Percentiles rank a stretch among this genome's conserved stretches.
These are phyloP conservation scores for Durio zibethinus DNA, from an alignment of 345 rosid genomes.

Conservation along the genomic window DNA sequence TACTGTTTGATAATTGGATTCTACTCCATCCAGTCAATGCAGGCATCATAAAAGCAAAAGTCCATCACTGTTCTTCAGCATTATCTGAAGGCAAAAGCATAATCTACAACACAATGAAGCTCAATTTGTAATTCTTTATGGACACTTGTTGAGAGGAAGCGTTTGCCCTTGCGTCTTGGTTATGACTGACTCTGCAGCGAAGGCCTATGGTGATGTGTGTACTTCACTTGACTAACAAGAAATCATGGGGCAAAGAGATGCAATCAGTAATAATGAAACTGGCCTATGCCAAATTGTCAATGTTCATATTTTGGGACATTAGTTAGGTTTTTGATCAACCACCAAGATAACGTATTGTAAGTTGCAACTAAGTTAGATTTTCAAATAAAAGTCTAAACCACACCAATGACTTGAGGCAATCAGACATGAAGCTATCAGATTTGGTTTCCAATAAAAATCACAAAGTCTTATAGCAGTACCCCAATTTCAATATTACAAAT, in stretches of 20 bases:
- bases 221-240: neutral
- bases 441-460: too few relatives aligned
- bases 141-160: neutral
- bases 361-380: too few relatives aligned
- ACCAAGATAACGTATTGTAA: neutral
- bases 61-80: neutral
- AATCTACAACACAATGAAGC: neutral
- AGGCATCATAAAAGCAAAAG: constrained; percentile 4
- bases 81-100: neutral
- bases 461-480: too few relatives aligned
- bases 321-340: neutral
- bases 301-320: neutral
- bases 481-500: too few relatives aligned
- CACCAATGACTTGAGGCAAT: too few relatives aligned
- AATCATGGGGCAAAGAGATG: neutral
- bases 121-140: neutral
- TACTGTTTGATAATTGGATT: neutral
- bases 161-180: neutral
- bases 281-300: neutral
- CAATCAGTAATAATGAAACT: neutral
- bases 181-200: neutral
- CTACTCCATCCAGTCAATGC: neutral
- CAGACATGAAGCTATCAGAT: too few relatives aligned
- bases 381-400: too few relatives aligned
- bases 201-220: too few relatives aligned